phyloP scores from a whole-genome alignment of 2,329 filamentous ascomycete genomes.

The Phialemoniopsis sp. region DNA sequence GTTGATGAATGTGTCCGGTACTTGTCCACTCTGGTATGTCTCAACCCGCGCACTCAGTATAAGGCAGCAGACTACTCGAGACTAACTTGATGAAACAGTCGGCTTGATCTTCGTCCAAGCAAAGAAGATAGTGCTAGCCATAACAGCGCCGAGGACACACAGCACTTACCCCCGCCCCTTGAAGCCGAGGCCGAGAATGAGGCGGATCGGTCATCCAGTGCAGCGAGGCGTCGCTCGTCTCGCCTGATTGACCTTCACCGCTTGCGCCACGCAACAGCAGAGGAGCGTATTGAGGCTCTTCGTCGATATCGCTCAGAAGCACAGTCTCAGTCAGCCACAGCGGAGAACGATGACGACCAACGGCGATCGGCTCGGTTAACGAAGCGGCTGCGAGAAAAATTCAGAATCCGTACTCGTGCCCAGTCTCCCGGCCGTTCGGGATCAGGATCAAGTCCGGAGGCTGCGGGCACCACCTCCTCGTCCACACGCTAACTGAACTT shows the following conservation, averaged over 20 bases:
- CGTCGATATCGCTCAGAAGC: conserved; percentile 40
- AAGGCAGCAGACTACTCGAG: too few relatives aligned
- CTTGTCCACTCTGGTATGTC: conserved; percentile 64
- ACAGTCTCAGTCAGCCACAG: conserved; percentile 18
- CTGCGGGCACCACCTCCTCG: too few relatives aligned
- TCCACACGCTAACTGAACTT: too few relatives aligned
- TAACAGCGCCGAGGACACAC: conserved; percentile 14
- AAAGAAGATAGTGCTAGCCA: conserved; percentile 14
- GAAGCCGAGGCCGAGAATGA: conserved; percentile 28
- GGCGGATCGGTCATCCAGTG: conserved; percentile 21
- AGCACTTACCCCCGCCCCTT: conserved; percentile 33
- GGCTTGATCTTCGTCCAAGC: conserved; percentile 47
- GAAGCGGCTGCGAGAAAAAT: conserved; percentile 46
- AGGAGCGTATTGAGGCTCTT: conserved; percentile 59
- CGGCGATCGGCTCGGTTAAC: conserved; percentile 39
- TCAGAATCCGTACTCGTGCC: conserved; percentile 45
- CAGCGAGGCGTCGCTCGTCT: conserved; percentile 33
- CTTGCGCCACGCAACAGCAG: conserved; percentile 53
- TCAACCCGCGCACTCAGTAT: neutral
- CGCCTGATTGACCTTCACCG: conserved; percentile 53
- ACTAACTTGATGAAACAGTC: conserved; percentile 28
- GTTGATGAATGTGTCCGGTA: conserved; percentile 66
- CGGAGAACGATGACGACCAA: conserved; percentile 25
- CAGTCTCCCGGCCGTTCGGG: conserved; percentile 18
- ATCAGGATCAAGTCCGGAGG: too few relatives aligned